Conservation (phyloP, 2,329 filamentous ascomycete genomes). For the Colletotrichum higginsianum region DNA sequence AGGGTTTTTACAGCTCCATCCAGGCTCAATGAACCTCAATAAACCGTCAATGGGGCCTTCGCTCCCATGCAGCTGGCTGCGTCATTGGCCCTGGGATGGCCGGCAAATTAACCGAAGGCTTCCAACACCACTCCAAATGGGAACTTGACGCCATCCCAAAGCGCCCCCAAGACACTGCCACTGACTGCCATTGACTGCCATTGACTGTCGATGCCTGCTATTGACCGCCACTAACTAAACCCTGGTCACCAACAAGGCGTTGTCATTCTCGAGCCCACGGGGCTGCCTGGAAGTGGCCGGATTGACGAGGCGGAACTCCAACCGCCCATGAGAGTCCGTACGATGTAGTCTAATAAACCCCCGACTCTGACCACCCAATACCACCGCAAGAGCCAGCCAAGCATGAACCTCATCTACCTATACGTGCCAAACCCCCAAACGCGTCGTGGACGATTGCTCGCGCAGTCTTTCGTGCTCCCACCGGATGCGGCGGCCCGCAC, state of each 20-base stretch:
- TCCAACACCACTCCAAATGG: not conserved
- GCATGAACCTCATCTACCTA: conserved; percentile 27
- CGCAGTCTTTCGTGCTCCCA: not conserved
- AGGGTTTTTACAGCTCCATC: conserved; percentile 17
- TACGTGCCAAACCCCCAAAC: conserved; percentile 17
- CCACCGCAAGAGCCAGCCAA: conserved; percentile 1
- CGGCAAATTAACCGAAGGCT: not conserved
- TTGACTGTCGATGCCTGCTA: not conserved
- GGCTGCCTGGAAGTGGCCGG: too few relatives aligned
- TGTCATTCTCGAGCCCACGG: not conserved
- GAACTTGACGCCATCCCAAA: not conserved
- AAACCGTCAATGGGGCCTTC: conserved; percentile 3
- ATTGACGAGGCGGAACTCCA: too few relatives aligned
- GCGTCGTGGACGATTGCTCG: not conserved
- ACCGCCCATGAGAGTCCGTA: too few relatives aligned
- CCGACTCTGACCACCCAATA: not conserved
- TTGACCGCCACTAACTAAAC: too few relatives aligned
- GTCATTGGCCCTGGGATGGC: not conserved
- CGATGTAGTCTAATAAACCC: too few relatives aligned
- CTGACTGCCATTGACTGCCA: conserved; percentile 1
- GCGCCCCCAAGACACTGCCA: too few relatives aligned
- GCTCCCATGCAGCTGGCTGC: conserved; percentile 13
- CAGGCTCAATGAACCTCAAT: conserved; percentile 8
- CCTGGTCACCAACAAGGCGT: not conserved
- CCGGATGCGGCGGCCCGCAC: conserved; percentile 31